Evolutionary conservation across 2,329 filamentous ascomycete species (phyloP), one percentile per base, ranked within the genome.

Genomic region (Colletotrichum lini): DNA sequence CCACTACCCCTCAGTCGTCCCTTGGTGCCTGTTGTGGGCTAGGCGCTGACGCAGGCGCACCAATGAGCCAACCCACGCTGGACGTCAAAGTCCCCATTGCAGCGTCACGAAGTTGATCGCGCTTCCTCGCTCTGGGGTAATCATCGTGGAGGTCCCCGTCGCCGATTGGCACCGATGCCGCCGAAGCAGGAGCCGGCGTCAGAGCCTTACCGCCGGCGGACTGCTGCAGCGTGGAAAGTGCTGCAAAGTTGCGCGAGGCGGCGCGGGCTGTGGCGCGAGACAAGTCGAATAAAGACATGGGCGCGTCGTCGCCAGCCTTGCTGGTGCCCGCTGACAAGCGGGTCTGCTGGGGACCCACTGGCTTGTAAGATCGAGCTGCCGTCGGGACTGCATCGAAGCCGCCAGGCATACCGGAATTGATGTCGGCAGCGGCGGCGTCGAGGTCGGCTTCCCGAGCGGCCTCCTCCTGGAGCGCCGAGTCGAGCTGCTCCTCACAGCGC

Each of bases 401-500:
- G 8, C 89, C 89, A 0, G 89, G 89, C 78, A 90, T 85, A 7
- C 85, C 85, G 0, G 88, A 80, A 67, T 86, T 85, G 49, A 86
- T 77, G 74, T 94, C 91, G 1, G 87, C 91, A 12, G 56, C 57
- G 18, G 87, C 86, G 15, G 90, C 87, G 76, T 94, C 92, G 87
- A 93, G 94, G 2, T 89, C 90, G n/a, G 87, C 84, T 76, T 94
- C 93, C 52, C 88, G 88, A 66, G 88, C 89, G 5, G 89, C 88
- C 76, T 96, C 93, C 44, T 90, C 87, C 60, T 87, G 87, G 16
- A 94, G 84, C 3, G 92, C 86, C 0, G 87, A 86, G 61, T 91
- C 91, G 61, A 94, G 89, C 78, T 96, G 93, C 76, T 94, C 92
- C 77, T 97, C 94, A 74, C 93, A 95, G 54, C 92, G 87, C 15